Evolutionary conservation across 1,284 basidiomycete species (phyloP).

Genomic region (Chalciporus piperatoides): DNA sequence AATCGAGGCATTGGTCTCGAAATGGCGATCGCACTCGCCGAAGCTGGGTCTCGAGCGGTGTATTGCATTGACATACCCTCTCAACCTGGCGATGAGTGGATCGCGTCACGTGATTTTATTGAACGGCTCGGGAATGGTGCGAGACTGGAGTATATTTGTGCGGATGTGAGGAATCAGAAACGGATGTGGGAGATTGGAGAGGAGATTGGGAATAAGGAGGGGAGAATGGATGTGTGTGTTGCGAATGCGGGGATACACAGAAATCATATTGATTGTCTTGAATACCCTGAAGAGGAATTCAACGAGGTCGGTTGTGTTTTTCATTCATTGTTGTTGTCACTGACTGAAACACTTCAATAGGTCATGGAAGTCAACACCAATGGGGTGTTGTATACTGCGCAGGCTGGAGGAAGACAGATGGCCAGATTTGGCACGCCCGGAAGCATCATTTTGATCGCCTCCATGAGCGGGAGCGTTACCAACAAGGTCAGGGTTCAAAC

Average conservation of each 20-base stretch:
- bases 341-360: slow-evolving; percentile 2
- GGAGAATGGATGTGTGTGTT: slow-evolving; percentile 48
- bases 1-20: slow-evolving; percentile 82
- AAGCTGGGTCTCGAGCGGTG: slow-evolving; percentile 71
- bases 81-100: slow-evolving; percentile 63
- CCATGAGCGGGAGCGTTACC: slow-evolving; percentile 53
- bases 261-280: slow-evolving; percentile 42
- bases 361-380: slow-evolving; percentile 43
- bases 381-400: slow-evolving; percentile 41
- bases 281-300: slow-evolving; percentile 53
- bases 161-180: slow-evolving; percentile 45
- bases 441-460: slow-evolving; percentile 47
- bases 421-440: slow-evolving; percentile 35
- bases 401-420: slow-evolving; percentile 41
- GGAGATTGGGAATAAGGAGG: slow-evolving; percentile 41
- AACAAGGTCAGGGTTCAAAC: slow-evolving; percentile 49
- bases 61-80: slow-evolving; percentile 71
- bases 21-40: slow-evolving; percentile 69
- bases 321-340: background rate
- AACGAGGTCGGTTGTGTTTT: slow-evolving; percentile 35
- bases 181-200: slow-evolving; percentile 38
- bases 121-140: slow-evolving; percentile 36
- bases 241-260: slow-evolving; percentile 54
- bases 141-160: slow-evolving; percentile 43
- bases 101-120: slow-evolving; percentile 48